phyloP scores from a whole-genome alignment of 75 land plant genomes.

The Pseudotsuga menziesii region DNA sequence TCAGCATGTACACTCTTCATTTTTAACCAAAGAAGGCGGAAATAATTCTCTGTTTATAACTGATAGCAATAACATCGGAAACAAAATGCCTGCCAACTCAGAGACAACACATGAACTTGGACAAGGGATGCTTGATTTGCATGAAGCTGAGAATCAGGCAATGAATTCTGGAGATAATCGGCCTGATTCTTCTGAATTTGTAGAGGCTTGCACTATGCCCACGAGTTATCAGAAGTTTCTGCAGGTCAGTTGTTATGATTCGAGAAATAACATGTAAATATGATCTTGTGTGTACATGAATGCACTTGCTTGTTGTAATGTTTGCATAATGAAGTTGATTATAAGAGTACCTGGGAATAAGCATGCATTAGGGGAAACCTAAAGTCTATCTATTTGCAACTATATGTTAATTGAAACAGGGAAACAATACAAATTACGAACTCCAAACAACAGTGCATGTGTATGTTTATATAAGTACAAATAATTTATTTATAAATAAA shows the following conservation, averaged over 20 bases:
- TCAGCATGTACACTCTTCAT: neutral
- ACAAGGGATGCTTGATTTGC: neutral
- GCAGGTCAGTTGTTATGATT: neutral
- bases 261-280: neutral
- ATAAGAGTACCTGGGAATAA: neutral
- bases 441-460: too few species aligned
- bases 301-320: neutral
- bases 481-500: too few species aligned
- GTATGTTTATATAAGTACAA: too few species aligned
- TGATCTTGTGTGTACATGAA: neutral
- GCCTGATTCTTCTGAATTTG: neutral
- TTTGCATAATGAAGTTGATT: too few species aligned
- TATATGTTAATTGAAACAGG: too few species aligned
- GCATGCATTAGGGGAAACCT: neutral
- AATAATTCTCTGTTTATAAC: conserved; percentile 7
- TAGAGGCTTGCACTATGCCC: neutral
- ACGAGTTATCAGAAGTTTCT: neutral
- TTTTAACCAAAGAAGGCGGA: neutral
- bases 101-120: neutral
- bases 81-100: neutral
- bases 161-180: neutral
- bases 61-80: conserved; percentile 10
- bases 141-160: conserved; percentile 1
- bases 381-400: too few species aligned
- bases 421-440: too few species aligned